Base-by-base conservation (phyloP, 345 rosid species). In the Salix koriyanagi region DNA sequence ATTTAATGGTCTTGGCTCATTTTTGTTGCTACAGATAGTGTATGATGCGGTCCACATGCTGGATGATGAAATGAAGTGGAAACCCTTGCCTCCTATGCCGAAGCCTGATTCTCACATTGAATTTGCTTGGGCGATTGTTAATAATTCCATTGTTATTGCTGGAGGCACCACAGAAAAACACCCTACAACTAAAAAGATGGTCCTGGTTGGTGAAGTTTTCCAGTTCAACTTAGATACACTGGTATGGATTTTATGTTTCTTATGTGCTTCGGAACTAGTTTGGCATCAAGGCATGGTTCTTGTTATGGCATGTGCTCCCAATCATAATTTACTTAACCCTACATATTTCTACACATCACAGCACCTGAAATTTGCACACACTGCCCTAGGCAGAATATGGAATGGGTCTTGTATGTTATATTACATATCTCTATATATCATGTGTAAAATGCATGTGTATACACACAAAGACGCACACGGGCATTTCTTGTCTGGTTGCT, bases 151-250 rank as follows among this genome's bases (percentile, higher is more conserved):
- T 30, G 85, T 96, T 52, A 86, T 96, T 44, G 91, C 85, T 64
- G 99, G 98, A 83, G 99, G 99, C 85, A 91, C 99, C 36, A 93
- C 97, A 44, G 98, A 93, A 74, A 96, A 92, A 82, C 99, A 96
- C 81, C 99, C 97, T 39, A 71, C 81, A 72, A 96, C 98, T 54
- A 96, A 96, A 82, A 91, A 76, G 87, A 96, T 96, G 96, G 88
- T 96, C 86, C 89, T 96, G 39, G 88, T 88, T 11, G 94, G 97
- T 34, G 99, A 96, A 87, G 77, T 96, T 34, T 84, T 96, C 81
- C 97, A 75, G 85, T 93, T 96, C 46, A 89, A 96, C 90, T 81
- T 96, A 42, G 78, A 86, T 72, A 91, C 91, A 74, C 56, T 79
- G 96, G 98, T 93, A 93, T 58, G 42, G n/a, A 41, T 64, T 70